These are phyloP conservation scores for Penicillium sp. DNA, from an alignment of 2,329 filamentous ascomycete genomes.

Conservation along the genomic window DNA sequence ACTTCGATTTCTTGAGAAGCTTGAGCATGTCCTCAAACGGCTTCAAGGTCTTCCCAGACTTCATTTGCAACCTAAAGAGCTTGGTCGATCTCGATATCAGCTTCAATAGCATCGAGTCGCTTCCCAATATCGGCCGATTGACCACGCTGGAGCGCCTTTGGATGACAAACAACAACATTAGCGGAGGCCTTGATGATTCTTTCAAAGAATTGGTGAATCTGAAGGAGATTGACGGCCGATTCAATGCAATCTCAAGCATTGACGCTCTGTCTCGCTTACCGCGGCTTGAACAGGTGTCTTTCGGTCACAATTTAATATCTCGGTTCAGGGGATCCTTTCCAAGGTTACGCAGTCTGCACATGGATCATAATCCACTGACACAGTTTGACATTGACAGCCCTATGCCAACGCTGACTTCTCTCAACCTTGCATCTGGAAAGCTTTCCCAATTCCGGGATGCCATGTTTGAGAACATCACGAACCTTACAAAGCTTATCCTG, in stretches of 20 bases:
- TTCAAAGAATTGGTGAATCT: conserved; percentile 70
- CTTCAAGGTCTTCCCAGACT: conserved; percentile 75
- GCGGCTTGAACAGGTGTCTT: conserved; percentile 77
- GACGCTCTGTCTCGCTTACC: conserved; percentile 80
- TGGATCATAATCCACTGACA: conserved; percentile 94
- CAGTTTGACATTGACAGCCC: conserved; percentile 77
- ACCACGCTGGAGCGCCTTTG: conserved; percentile 79
- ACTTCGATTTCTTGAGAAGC: conserved; percentile 71
- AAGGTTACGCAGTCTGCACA: conserved; percentile 72
- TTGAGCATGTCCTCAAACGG: conserved; percentile 94
- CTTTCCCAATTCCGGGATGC: conserved; percentile 81
- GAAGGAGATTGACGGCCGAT: conserved; percentile 89
- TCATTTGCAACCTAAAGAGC: conserved; percentile 74
- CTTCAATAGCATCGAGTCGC: conserved; percentile 79
- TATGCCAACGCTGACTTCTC: conserved; percentile 73
- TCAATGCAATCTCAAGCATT: conserved; percentile 83
- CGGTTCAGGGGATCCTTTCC: conserved; percentile 86
- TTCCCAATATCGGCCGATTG: conserved; percentile 76
- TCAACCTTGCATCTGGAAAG: conserved; percentile 89
- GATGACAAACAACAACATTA: conserved; percentile 90
- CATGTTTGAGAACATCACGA: conserved; percentile 79
- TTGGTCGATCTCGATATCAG: conserved; percentile 92
- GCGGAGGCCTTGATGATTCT: conserved; percentile 65
- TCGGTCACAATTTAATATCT: conserved; percentile 89
- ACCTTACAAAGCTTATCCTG: conserved; percentile 78